phyloP scores from a whole-genome alignment of 2,329 filamentous ascomycete species.

The Colletotrichum agaves region DNA sequence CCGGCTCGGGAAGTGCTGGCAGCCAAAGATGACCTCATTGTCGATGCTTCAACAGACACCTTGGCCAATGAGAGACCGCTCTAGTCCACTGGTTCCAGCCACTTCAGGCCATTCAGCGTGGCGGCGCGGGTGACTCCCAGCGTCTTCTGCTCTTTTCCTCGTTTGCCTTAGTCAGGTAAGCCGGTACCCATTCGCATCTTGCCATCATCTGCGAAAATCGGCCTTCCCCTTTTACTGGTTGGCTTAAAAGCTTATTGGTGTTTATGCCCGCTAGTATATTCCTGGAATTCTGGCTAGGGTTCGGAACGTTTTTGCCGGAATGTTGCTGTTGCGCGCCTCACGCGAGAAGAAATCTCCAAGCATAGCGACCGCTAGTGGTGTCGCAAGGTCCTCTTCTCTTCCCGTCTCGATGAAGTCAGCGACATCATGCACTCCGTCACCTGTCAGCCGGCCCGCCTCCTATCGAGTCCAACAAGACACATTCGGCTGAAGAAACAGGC shows the following conservation, averaged over 20 bases:
- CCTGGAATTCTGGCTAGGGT: neutral
- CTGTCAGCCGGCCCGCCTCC: neutral
- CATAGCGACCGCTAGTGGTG: neutral
- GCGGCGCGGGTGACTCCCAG: constrained; percentile 27
- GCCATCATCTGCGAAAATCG: constrained; percentile 15
- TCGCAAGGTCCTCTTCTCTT: neutral
- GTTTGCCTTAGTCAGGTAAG: constrained; percentile 20
- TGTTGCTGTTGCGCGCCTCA: neutral
- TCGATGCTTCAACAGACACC: neutral
- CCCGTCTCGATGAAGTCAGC: neutral
- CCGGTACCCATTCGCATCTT: neutral
- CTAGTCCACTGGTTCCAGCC: constrained; percentile 24
- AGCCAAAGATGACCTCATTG: constrained; percentile 27
- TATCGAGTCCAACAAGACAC: neutral
- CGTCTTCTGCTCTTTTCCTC: neutral
- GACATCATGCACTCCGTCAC: neutral
- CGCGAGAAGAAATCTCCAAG: neutral
- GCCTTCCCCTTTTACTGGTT: neutral
- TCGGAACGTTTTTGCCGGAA: constrained; percentile 1
- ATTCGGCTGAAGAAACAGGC: neutral
- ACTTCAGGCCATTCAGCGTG: constrained; percentile 18
- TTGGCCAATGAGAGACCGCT: constrained; percentile 3
- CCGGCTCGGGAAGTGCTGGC: constrained; percentile 1
- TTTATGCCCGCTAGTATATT: neutral
- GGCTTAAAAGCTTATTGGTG: neutral